Base-by-base conservation (phyloP, 2,329 filamentous ascomycete genomes). In the Penicillium occitanis region DNA sequence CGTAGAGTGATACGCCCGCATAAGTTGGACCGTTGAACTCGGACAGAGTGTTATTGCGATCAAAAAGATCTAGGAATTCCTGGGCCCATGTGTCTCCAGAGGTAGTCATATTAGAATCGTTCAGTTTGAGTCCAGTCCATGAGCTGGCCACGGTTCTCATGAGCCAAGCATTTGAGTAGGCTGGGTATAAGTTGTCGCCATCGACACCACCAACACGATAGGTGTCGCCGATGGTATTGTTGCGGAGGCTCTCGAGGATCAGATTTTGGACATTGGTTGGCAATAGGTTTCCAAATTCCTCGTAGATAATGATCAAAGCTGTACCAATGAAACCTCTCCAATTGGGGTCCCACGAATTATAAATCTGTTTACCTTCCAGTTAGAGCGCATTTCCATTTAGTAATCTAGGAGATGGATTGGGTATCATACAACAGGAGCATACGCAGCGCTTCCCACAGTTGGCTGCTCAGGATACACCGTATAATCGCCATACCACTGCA, bases 1-100 rank as follows among this genome's bases (percentile, higher is more conserved):
- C 87, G 58, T 81, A 87, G 2, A 90, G 76, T 0, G 85, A 87
- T 0, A 90, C 85, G 0, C 87, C 87, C 0, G 85, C 85, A 70
- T 90, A 90, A 0, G 87, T 90, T 4, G 85, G 84, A 0, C 83
- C 84, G 70, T 88, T 88, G 74, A 88, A 89, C 69, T 89, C 87
- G 1, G 85, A 87, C 0, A 90, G 79, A 0, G 87, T 89, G 67
- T 84, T 77, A 63, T 83, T 80, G 5, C 79, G 77, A 67, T 83
- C 78, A 69, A 88, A 90, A 0, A 90, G 79, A 35, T 84, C 79
- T 7, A 89, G 78, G 50, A 89, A 80, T 8, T 86, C 80, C 50
- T 81, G 73, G 0, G 86, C 87, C 68, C 88, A 86, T 0, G 70
- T 71, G 70, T 90, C 87, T 30, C 86, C 87, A 0, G 85, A 78